Evolutionary conservation across 1,284 basidiomycete genomes (phyloP).

Genomic region (Naganishia cerealis): DNA sequence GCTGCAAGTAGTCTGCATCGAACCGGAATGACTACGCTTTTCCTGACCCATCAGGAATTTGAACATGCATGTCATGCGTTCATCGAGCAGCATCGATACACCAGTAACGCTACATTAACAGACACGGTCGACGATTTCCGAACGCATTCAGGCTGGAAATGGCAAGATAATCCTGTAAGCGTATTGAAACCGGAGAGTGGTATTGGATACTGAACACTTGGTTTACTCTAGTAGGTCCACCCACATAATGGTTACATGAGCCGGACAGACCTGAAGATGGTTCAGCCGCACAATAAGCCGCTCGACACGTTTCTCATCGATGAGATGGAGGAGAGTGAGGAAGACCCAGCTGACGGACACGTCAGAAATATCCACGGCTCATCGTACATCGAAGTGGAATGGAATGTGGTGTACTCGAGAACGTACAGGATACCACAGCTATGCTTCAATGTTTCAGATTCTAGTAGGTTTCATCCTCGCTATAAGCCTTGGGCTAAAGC

Average conservation of each 20-base stretch:
- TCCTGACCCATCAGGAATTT: conserved; percentile 15
- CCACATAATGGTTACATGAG: conserved; percentile 13
- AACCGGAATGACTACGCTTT: conserved; percentile 5
- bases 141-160: conserved; percentile 10
- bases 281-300: neutral
- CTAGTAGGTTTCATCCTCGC: neutral
- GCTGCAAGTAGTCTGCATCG: neutral
- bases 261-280: neutral
- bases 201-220: neutral
- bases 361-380: too few relatives aligned
- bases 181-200: neutral
- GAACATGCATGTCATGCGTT: conserved; percentile 1
- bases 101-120: neutral
- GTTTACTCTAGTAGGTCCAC: conserved; percentile 1
- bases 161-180: conserved; percentile 21
- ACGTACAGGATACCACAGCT: conserved; percentile 26
- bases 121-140: neutral
- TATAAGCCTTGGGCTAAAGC: neutral
- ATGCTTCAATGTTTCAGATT: conserved; percentile 17
- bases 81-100: conserved; percentile 1
- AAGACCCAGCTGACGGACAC: neutral
- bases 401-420: conserved; percentile 20
- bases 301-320: neutral
- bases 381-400: conserved; percentile 6
- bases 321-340: neutral